A percentile compares a stretch with the other conserved stretches of the same genome.
phyloP scores from a whole-genome alignment of 2,329 filamentous ascomycete species.

The Monascus ruber region DNA sequence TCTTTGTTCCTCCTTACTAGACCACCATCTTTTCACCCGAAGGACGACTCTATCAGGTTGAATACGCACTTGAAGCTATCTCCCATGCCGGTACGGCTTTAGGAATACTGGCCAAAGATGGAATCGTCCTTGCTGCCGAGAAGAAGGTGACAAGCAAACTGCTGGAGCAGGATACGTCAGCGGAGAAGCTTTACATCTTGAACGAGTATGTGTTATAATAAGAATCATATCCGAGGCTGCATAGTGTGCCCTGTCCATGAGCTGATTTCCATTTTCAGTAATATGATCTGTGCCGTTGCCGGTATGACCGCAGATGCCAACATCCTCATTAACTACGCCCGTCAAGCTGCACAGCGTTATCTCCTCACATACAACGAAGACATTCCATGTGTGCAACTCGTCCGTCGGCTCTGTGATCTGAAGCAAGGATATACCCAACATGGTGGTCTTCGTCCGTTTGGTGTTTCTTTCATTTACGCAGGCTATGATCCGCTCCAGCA shows the following conservation, averaged over 20 bases:
- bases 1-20: conserved; percentile 39
- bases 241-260: background rate
- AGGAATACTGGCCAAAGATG: conserved; percentile 93
- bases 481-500: conserved; percentile 92
- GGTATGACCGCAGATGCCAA: conserved; percentile 99
- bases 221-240: background rate
- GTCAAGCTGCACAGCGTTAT: conserved; percentile 91
- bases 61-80: conserved; percentile 98
- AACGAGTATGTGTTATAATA: conserved; percentile 62
- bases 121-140: conserved; percentile 95
- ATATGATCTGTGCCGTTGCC: conserved; percentile 99
- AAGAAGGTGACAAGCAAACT: conserved; percentile 99
- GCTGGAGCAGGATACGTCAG: conserved; percentile 96
- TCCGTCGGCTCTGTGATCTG: conserved; percentile 88
- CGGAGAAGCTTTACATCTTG: conserved; percentile 98
- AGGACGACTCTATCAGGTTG: conserved; percentile 95
- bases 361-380: conserved; percentile 99
- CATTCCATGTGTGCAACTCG: conserved; percentile 97
- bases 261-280: conserved; percentile 44
- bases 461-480: conserved; percentile 98
- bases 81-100: conserved; percentile 96
- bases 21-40: conserved; percentile 99
- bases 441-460: conserved; percentile 93
- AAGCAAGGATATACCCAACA: conserved; percentile 99
- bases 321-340: conserved; percentile 99